Conservation (phyloP, 257 asterid genomes). For the Nicotiana benthamiana region DNA sequence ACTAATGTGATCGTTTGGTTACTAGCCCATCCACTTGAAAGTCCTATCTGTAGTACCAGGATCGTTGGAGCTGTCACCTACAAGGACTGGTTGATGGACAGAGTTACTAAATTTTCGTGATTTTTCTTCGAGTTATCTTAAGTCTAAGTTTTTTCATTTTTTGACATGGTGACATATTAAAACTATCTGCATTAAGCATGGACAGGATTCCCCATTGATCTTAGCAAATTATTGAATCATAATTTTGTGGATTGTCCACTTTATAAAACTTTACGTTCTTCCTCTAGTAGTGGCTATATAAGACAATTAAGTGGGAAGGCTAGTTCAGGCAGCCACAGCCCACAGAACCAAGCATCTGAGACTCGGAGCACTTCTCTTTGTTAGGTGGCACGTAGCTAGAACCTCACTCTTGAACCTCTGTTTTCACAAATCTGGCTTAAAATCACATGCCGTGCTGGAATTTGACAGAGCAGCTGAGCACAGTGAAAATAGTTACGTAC, state of each 20-base stretch:
- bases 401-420: not conserved
- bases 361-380: not conserved
- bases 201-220: not conserved
- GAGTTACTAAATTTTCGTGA: not conserved
- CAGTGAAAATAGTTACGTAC: not conserved
- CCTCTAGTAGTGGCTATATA: not conserved
- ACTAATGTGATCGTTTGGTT: not conserved
- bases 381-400: not conserved
- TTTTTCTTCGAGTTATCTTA: not conserved
- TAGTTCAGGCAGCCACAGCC: not conserved
- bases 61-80: not conserved
- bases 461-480: not conserved
- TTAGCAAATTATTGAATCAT: not conserved
- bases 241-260: not conserved
- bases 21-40: not conserved
- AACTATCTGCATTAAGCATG: not conserved
- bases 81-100: not conserved
- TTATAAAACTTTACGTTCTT: not conserved
- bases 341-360: not conserved
- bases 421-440: not conserved
- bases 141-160: not conserved
- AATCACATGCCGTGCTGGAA: not conserved
- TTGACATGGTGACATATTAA: not conserved
- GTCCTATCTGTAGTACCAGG: not conserved
- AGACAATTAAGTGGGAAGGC: not conserved